phyloP scores from a whole-genome alignment of 257 asterid species.

The Striga asiatica region DNA sequence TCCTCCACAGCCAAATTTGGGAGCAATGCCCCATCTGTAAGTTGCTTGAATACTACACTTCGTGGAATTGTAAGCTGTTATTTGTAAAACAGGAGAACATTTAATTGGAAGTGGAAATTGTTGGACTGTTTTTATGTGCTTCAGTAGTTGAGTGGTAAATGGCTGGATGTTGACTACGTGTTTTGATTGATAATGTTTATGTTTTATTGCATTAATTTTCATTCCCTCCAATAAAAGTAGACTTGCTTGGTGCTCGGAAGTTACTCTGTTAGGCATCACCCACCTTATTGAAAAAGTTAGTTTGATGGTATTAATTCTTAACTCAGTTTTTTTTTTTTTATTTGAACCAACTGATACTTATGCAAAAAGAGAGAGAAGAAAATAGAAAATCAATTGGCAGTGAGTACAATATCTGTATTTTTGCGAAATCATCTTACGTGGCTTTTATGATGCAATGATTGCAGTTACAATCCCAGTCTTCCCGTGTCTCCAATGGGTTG shows the following conservation, averaged over 20 bases:
- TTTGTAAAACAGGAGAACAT: background rate
- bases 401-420: background rate
- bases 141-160: background rate
- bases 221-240: background rate
- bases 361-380: background rate
- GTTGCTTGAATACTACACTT: slow-evolving; percentile 8
- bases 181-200: background rate
- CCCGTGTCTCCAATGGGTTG: slow-evolving; percentile 61
- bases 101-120: background rate
- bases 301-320: background rate
- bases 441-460: slow-evolving; percentile 8
- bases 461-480: slow-evolving; percentile 61
- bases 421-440: slow-evolving; percentile 12
- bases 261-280: background rate
- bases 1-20: slow-evolving; percentile 48
- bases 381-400: background rate
- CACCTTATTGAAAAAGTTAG: background rate
- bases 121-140: background rate
- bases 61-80: background rate
- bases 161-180: background rate
- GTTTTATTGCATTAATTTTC: background rate
- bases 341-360: background rate
- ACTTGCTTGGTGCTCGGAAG: background rate
- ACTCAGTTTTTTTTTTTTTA: background rate
- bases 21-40: slow-evolving; percentile 48